Evolutionary conservation across 2,329 filamentous ascomycete species (phyloP), one percentile per base, ranked within the genome.

Genomic region (Ustilaginoidea virens): DNA sequence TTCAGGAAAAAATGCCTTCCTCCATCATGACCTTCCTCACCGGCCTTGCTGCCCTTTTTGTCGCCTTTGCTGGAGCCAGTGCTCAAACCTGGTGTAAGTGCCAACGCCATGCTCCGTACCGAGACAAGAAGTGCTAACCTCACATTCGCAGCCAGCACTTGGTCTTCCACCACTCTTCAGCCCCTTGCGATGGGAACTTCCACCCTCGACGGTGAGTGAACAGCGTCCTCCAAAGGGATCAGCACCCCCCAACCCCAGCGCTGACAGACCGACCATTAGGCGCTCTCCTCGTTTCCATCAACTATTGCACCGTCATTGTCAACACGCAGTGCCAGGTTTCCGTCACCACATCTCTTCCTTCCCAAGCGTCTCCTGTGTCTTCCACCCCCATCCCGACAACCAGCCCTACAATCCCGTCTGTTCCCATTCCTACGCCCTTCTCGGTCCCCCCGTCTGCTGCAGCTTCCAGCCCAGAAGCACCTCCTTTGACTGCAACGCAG

Each of bases 241-340:
- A n/a, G n/a, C n/a, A n/a, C n/a, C n/a, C n/a, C n/a, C n/a, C n/a
- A n/a, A n/a, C n/a, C n/a, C n/a, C 10, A 24, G 19, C 19, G 19
- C 19, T 7, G 11, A 7, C 11, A 7, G 19, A 20, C 19, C 7
- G 19, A 20, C 19, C 7, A 20, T 20, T 7, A 55, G 51, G 51
- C 3, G 37, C 39, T 14, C 29, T 49, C 17, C 35, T 55, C 24
- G 49, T 50, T 36, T 46, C 50, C 17, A 44, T 53, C 38, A 54
- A 52, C 39, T 36, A 51, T 30, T 56, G 53, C 44, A 46, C 44
- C 35, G 33, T 55, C 28, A 36, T 52, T 17, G 42, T 50, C 17
- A 44, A 43, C 32, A 55, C 52, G 18, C 36, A 43, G 29, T 57
- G 53, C 40, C 35, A 42, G 18, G 34, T 45, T 26, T 40, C 43